These are phyloP conservation scores for Penicillium sp. DNA, from an alignment of 2,329 filamentous ascomycete species.

Conservation along the genomic window DNA sequence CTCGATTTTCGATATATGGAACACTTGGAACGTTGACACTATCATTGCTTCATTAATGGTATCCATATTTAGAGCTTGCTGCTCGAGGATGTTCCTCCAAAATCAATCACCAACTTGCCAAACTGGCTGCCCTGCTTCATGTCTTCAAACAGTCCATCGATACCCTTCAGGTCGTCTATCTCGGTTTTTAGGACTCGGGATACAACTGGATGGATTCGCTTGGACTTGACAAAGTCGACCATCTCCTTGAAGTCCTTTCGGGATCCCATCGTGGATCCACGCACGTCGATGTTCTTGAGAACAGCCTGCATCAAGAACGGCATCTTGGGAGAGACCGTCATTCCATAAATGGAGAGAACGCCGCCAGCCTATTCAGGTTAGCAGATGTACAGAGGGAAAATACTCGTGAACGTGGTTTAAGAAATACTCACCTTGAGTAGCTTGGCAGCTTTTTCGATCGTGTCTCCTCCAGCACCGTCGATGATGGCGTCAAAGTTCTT, in stretches of 20 bases:
- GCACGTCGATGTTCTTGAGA: slow-evolving; percentile 80
- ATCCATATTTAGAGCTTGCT: slow-evolving; percentile 37
- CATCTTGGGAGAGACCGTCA: slow-evolving; percentile 84
- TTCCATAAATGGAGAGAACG: slow-evolving; percentile 81
- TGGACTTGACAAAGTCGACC: slow-evolving; percentile 71
- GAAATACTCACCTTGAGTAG: slow-evolving; percentile 59
- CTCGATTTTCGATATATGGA: not conserved
- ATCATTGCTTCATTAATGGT: not conserved
- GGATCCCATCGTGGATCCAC: slow-evolving; percentile 86
- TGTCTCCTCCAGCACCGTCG: slow-evolving; percentile 84
- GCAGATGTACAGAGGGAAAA: not conserved
- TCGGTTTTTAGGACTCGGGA: slow-evolving; percentile 65
- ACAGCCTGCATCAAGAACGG: slow-evolving; percentile 79
- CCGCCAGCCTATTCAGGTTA: slow-evolving; percentile 58
- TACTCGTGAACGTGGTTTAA: not conserved
- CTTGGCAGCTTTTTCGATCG: slow-evolving; percentile 63
- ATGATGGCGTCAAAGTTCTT: slow-evolving; percentile 75
- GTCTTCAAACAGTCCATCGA: slow-evolving; percentile 78
- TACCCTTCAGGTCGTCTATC: slow-evolving; percentile 69
- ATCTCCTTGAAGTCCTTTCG: slow-evolving; percentile 86
- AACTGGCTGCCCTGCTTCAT: slow-evolving; percentile 85
- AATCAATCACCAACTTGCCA: slow-evolving; percentile 82
- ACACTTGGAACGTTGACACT: not conserved
- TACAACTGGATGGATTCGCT: slow-evolving; percentile 71
- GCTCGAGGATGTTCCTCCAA: slow-evolving; percentile 42